Evolutionary conservation across 768 basidiomycete genomes (phyloP).

Genomic region (Lactarius sp.): DNA sequence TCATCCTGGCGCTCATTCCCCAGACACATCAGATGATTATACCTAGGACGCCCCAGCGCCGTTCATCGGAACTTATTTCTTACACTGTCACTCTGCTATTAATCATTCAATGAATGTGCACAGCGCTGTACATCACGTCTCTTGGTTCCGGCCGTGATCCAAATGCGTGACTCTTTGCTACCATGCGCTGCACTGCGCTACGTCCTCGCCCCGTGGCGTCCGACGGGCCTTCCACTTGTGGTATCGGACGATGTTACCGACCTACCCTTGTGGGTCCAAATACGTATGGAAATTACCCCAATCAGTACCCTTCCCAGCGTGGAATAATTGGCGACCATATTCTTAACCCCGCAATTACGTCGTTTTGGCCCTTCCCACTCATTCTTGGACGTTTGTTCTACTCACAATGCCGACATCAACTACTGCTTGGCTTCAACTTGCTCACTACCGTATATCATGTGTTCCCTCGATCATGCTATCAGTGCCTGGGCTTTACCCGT

Average conservation of each 20-base stretch:
- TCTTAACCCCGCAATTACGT: neutral
- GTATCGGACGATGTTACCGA: neutral
- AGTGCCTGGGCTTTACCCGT: neutral
- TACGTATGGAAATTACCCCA: slow-evolving; percentile 1
- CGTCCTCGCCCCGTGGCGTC: slow-evolving; percentile 1
- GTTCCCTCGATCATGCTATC: neutral
- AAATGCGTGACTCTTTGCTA: neutral
- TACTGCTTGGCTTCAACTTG: too few species aligned
- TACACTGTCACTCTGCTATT: neutral
- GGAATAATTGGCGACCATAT: neutral
- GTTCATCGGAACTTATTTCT: slow-evolving; percentile 8
- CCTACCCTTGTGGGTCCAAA: neutral
- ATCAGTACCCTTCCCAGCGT: neutral
- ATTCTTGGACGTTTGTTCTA: too few species aligned
- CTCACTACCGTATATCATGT: neutral
- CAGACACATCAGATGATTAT: slow-evolving; percentile 18
- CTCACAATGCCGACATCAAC: neutral
- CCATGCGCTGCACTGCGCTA: slow-evolving; percentile 10
- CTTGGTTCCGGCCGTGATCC: slow-evolving; percentile 10
- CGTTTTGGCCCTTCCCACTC: neutral
- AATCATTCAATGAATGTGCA: neutral
- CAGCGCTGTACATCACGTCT: neutral
- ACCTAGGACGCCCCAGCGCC: neutral
- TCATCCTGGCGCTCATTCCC: slow-evolving; percentile 11
- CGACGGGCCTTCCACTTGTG: slow-evolving; percentile 3